Conservation (phyloP, 805 yeast genomes). For the Kodamaea nitidulidarum region DNA sequence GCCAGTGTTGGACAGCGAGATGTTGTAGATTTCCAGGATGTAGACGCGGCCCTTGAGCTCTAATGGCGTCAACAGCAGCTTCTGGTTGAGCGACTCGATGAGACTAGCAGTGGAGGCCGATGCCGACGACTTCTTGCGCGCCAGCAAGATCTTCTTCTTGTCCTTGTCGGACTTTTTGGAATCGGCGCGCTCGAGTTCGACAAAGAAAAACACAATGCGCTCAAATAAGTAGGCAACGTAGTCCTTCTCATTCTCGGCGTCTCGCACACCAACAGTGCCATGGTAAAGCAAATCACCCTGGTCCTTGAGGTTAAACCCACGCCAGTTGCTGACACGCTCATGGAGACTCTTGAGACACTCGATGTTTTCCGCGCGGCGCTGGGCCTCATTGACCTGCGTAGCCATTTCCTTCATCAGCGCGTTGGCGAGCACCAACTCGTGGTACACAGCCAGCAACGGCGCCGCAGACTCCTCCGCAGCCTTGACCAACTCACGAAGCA, state of each 20-base stretch:
- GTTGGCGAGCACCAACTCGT: constrained; percentile 68
- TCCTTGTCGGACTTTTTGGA: constrained; percentile 28
- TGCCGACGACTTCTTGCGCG: constrained; percentile 47
- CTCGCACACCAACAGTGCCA: constrained; percentile 67
- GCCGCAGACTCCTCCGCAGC: constrained; percentile 41
- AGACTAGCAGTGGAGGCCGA: constrained; percentile 31
- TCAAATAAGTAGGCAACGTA: constrained; percentile 89
- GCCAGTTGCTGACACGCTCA: constrained; percentile 84
- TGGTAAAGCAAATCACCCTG: constrained; percentile 83
- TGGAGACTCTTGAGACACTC: constrained; percentile 63
- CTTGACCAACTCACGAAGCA: constrained; percentile 72
- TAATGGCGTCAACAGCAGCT: constrained; percentile 24
- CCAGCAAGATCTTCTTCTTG: constrained; percentile 38
- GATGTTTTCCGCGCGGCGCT: constrained; percentile 83
- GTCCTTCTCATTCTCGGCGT: constrained; percentile 72
- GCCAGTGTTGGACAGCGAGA: constrained; percentile 31
- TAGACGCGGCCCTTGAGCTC: constrained; percentile 81
- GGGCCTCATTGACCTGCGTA: constrained; percentile 85
- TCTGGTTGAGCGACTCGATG: constrained; percentile 31
- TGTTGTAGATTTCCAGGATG: constrained; percentile 56
- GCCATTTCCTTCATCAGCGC: constrained; percentile 81
- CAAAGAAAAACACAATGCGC: constrained; percentile 47
- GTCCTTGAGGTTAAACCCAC: constrained; percentile 72
- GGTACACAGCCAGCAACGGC: constrained; percentile 34
- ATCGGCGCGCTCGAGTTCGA: constrained; percentile 22